Percentiles rank a stretch among this genome's conserved stretches.
phyloP scores from a whole-genome alignment of 2,329 filamentous ascomycete genomes.

The Elsinoe fawcettii region DNA sequence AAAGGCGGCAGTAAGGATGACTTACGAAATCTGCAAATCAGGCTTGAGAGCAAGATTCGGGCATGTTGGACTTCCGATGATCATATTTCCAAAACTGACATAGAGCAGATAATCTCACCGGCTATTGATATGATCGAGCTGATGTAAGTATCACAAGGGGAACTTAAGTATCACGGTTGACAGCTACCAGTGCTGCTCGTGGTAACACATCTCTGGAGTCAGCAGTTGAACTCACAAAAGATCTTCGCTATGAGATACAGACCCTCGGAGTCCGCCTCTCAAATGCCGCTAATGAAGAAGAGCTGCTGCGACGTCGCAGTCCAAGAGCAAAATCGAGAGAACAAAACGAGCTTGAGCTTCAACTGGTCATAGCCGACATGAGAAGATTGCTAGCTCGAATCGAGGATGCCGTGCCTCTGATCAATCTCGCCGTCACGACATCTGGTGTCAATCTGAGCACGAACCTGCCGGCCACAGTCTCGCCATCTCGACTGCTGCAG shows the following conservation, averaged over 20 bases:
- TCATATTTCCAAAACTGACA: constrained; percentile 71
- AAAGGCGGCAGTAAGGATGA: constrained; percentile 65
- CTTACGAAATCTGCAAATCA: constrained; percentile 61
- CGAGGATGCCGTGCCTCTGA: constrained; percentile 81
- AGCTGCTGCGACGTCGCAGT: constrained; percentile 41
- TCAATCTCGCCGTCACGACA: constrained; percentile 89
- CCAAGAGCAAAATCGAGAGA: constrained; percentile 44
- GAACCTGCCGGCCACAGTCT: constrained; percentile 71
- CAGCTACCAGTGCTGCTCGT: constrained; percentile 49
- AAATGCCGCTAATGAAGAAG: constrained; percentile 57
- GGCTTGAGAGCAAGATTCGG: constrained; percentile 78
- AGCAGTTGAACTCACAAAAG: constrained; percentile 73
- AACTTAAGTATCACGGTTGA: background rate
- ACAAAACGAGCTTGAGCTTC: constrained; percentile 57
- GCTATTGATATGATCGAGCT: constrained; percentile 89
- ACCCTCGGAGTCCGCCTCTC: constrained; percentile 67
- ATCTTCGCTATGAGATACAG: constrained; percentile 75
- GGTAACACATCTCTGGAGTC: constrained; percentile 79
- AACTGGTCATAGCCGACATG: constrained; percentile 65
- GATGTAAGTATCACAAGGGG: constrained; percentile 38
- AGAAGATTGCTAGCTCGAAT: constrained; percentile 67
- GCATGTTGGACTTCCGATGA: constrained; percentile 70
- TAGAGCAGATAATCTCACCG: constrained; percentile 54
- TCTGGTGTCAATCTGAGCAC: constrained; percentile 83
- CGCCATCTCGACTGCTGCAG: constrained; percentile 82